phyloP scores from a whole-genome alignment of 164 flowering plant species.

The Piper longum region DNA sequence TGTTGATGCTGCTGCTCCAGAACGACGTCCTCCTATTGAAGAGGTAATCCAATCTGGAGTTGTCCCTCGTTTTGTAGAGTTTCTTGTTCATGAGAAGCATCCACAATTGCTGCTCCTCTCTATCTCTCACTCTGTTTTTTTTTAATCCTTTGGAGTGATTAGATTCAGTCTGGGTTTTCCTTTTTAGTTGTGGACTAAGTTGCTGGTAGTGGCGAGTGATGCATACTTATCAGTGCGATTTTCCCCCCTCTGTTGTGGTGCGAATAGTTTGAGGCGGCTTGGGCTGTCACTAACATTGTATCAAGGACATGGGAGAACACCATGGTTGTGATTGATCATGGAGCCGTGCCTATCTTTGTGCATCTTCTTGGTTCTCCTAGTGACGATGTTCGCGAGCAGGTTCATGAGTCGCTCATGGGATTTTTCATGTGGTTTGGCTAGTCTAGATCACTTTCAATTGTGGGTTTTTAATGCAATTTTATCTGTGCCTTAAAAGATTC shows the following conservation, averaged over 20 bases:
- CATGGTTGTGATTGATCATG: conserved; percentile 65
- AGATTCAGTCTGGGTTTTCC: too few relatives aligned
- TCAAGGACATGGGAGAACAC: conserved; percentile 86
- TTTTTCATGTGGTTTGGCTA: background rate
- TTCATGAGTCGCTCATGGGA: conserved; percentile 4
- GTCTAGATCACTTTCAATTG: background rate
- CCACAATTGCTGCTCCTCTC: conserved; percentile 51
- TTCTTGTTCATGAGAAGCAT: conserved; percentile 46
- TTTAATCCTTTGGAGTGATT: background rate
- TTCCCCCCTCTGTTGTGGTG: background rate
- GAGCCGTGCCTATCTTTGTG: conserved; percentile 76
- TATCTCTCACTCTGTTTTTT: background rate
- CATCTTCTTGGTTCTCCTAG: conserved; percentile 59
- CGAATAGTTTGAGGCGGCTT: conserved; percentile 69
- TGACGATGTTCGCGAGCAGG: conserved; percentile 91
- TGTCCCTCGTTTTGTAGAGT: conserved; percentile 66
- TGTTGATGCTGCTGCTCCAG: conserved; percentile 11
- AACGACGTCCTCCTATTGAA: conserved; percentile 58
- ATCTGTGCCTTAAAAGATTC: too few relatives aligned
- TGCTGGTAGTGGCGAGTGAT: background rate
- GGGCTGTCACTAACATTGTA: conserved; percentile 89
- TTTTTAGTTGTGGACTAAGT: too few relatives aligned
- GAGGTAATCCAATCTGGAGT: conserved; percentile 65
- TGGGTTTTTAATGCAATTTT: too few relatives aligned
- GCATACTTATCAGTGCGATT: too few relatives aligned